phyloP scores from a whole-genome alignment of 352 stramenopile species.

The Pythium rhizo-oryzae region DNA sequence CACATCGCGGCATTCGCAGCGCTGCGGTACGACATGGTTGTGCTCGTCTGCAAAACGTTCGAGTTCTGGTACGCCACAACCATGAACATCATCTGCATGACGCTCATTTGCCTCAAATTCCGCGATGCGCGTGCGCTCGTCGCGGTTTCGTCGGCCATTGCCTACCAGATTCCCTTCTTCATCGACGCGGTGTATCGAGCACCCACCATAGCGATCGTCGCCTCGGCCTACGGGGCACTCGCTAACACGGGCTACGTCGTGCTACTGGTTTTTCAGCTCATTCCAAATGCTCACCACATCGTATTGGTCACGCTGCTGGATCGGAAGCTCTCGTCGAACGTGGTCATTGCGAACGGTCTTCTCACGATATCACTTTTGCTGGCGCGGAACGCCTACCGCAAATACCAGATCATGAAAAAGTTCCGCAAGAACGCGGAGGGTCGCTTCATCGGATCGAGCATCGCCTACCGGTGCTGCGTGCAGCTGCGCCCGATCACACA shows the following conservation, averaged over 20 bases:
- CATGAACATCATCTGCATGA: conserved; percentile 4
- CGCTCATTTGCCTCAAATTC: not conserved
- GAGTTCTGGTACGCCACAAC: conserved; percentile 12
- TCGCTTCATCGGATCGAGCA: not conserved
- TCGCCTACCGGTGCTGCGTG: conserved; percentile 5
- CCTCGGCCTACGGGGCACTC: not conserved
- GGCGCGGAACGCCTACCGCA: conserved; percentile 1
- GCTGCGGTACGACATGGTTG: conserved; percentile 6
- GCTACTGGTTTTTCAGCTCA: not conserved
- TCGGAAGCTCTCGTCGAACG: not conserved
- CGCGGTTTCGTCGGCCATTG: not conserved
- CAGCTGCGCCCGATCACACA: not conserved
- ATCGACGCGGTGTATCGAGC: conserved; percentile 10
- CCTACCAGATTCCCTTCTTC: not conserved
- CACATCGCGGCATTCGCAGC: not conserved
- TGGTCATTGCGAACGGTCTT: conserved; percentile 1
- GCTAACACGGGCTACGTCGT: not conserved
- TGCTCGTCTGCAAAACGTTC: conserved; percentile 10
- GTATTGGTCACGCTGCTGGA: not conserved
- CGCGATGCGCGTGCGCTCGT: not conserved
- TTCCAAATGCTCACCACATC: not conserved
- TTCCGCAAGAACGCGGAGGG: not conserved
- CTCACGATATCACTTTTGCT: not conserved
- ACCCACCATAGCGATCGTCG: not conserved
- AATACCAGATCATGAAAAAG: conserved; percentile 1